These are phyloP conservation scores for Boletus subparvulus DNA, from an alignment of 768 basidiomycete genomes.

Conservation along the genomic window DNA sequence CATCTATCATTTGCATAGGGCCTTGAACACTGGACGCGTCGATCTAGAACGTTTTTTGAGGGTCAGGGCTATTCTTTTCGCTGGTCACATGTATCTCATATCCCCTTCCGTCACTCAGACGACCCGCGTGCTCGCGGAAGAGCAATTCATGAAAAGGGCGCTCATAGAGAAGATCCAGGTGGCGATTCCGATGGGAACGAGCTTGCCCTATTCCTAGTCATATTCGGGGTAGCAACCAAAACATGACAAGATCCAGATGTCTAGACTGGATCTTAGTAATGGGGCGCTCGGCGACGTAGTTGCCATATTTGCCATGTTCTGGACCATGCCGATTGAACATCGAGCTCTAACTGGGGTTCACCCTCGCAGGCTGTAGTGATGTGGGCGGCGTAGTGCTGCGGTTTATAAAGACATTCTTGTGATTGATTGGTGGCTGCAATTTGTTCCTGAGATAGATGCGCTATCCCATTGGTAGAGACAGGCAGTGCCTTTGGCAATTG, in stretches of 20 bases:
- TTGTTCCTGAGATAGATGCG: constrained; percentile 27
- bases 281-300: constrained; percentile 36
- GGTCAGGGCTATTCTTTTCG: constrained; percentile 47
- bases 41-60: constrained; percentile 94
- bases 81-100: constrained; percentile 15
- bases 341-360: constrained; percentile 26
- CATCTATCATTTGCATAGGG: constrained; percentile 93
- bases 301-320: constrained; percentile 38
- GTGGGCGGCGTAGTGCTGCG: constrained; percentile 23
- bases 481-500: constrained; percentile 32
- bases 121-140: constrained; percentile 84
- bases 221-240: constrained; percentile 33
- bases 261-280: constrained; percentile 22
- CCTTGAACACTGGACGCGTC: constrained; percentile 85
- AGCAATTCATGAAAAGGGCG: constrained; percentile 96
- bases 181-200: constrained; percentile 53
- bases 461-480: constrained; percentile 22
- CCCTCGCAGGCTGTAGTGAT: constrained; percentile 14
- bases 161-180: constrained; percentile 86
- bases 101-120: constrained; percentile 46
- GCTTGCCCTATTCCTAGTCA: constrained; percentile 40
- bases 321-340: constrained; percentile 23
- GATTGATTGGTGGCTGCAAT: constrained; percentile 29
- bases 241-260: constrained; percentile 25
- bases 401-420: constrained; percentile 16